These are phyloP conservation scores for Gomphus sp. DNA, from an alignment of 1,284 basidiomycete genomes.

Conservation along the genomic window DNA sequence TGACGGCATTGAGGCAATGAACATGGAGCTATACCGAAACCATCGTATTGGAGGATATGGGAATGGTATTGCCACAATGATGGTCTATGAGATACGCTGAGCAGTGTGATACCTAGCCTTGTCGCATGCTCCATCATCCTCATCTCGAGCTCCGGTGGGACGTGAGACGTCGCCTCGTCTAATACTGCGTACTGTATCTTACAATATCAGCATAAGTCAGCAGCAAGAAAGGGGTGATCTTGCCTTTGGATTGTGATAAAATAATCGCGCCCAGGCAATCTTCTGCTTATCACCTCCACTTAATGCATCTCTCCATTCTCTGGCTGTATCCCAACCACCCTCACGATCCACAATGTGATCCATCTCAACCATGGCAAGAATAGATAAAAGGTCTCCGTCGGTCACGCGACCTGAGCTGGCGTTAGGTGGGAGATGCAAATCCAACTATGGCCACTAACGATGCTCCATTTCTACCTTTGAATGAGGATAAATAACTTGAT, in stretches of 20 bases:
- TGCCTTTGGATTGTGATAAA: conserved; percentile 92
- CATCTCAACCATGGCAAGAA: conserved; percentile 82
- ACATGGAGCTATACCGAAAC: conserved; percentile 17
- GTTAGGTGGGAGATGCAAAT: not conserved
- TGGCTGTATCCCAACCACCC: conserved; percentile 84
- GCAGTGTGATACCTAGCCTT: conserved; percentile 75
- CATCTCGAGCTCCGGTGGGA: conserved; percentile 89
- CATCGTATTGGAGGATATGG: conserved; percentile 85
- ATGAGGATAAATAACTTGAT: conserved; percentile 89
- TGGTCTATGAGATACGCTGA: conserved; percentile 88
- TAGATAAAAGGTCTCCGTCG: conserved; percentile 68
- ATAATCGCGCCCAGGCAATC: conserved; percentile 94
- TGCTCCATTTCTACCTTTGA: conserved; percentile 66
- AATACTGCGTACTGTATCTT: conserved; percentile 79
- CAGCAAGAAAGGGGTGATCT: conserved; percentile 8
- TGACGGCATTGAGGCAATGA: not conserved
- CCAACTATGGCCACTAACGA: conserved; percentile 35
- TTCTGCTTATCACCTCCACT: conserved; percentile 86
- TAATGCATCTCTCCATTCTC: conserved; percentile 91
- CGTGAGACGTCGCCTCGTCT: conserved; percentile 93
- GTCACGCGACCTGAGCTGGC: conserved; percentile 47
- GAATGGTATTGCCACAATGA: conserved; percentile 95
- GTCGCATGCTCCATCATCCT: conserved; percentile 96
- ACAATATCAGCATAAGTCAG: not conserved
- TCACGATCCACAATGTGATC: conserved; percentile 87